Evolutionary conservation across 2,329 filamentous ascomycete genomes (phyloP).

Genomic region (Aaosphaeria pasadenensis): DNA sequence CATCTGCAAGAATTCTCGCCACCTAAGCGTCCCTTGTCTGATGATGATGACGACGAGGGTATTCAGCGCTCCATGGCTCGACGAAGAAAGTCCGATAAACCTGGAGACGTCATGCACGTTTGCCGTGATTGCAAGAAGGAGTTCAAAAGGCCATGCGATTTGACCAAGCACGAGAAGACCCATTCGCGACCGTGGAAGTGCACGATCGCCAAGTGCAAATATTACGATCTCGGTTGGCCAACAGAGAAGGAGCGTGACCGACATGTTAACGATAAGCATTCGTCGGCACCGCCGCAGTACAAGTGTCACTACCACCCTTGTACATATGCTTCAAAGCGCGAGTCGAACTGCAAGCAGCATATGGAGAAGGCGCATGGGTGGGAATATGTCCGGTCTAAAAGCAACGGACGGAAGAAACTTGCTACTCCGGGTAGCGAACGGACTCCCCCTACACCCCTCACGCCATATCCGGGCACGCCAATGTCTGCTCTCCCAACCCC

Average conservation of each 20-base stretch:
- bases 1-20: slow-evolving; percentile 52
- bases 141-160: slow-evolving; percentile 94
- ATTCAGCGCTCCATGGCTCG: slow-evolving; percentile 92
- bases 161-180: slow-evolving; percentile 98
- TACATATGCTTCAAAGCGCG: slow-evolving; percentile 90
- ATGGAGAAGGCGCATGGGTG: slow-evolving; percentile 97
- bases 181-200: slow-evolving; percentile 98
- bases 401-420: slow-evolving; percentile 60
- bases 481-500: slow-evolving; percentile 35
- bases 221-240: slow-evolving; percentile 85
- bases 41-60: slow-evolving; percentile 76
- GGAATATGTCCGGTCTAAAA: slow-evolving; percentile 89
- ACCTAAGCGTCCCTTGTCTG: slow-evolving; percentile 53
- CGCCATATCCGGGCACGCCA: slow-evolving; percentile 34
- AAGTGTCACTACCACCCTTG: slow-evolving; percentile 81
- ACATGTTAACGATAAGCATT: slow-evolving; percentile 96
- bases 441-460: slow-evolving; percentile 34
- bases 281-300: slow-evolving; percentile 72
- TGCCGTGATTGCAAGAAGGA: slow-evolving; percentile 81
- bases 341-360: slow-evolving; percentile 97
- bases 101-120: slow-evolving; percentile 77
- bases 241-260: slow-evolving; percentile 97
- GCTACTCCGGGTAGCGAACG: slow-evolving; percentile 19
- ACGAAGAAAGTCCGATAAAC: slow-evolving; percentile 86
- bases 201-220: slow-evolving; percentile 77